Evolutionary conservation across 805 yeast genomes (phyloP).

Genomic region (Cyberlindnera maclurae): DNA sequence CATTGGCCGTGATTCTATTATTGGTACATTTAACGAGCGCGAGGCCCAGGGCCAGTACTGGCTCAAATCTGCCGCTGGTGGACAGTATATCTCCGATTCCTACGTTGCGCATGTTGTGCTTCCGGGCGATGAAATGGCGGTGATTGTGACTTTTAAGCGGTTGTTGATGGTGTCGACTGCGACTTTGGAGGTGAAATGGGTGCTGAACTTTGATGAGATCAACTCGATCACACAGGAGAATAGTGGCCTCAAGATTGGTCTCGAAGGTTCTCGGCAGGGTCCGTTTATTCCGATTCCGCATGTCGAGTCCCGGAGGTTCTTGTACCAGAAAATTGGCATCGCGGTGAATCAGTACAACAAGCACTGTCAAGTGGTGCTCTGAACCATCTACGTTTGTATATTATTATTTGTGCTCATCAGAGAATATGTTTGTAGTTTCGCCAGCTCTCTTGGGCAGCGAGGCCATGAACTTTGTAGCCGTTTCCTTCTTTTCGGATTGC

Average conservation of each 20-base stretch:
- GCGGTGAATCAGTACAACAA: slow-evolving; percentile 81
- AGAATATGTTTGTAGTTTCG: slow-evolving; percentile 15
- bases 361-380: slow-evolving; percentile 46
- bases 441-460: slow-evolving; percentile 43
- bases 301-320: slow-evolving; percentile 47
- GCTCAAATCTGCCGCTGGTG: slow-evolving; percentile 80
- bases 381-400: neutral
- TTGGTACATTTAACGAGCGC: slow-evolving; percentile 68
- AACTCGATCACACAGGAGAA: slow-evolving; percentile 68
- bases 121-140: slow-evolving; percentile 73
- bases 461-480: slow-evolving; percentile 35
- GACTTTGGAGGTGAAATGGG: slow-evolving; percentile 62
- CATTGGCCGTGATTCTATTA: slow-evolving; percentile 60
- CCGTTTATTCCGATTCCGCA: slow-evolving; percentile 81
- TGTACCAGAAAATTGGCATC: slow-evolving; percentile 65
- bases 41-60: slow-evolving; percentile 94
- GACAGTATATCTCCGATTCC: slow-evolving; percentile 59
- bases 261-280: slow-evolving; percentile 49
- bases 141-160: slow-evolving; percentile 65
- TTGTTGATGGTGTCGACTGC: slow-evolving; percentile 64
- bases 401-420: slow-evolving; percentile 1
- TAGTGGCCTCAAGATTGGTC: slow-evolving; percentile 67
- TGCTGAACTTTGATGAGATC: slow-evolving; percentile 53
- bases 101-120: slow-evolving; percentile 83
- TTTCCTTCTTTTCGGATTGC: slow-evolving; percentile 47